Conservation (phyloP, 2,329 filamentous ascomycete species). For the Macrophomina tecta region DNA sequence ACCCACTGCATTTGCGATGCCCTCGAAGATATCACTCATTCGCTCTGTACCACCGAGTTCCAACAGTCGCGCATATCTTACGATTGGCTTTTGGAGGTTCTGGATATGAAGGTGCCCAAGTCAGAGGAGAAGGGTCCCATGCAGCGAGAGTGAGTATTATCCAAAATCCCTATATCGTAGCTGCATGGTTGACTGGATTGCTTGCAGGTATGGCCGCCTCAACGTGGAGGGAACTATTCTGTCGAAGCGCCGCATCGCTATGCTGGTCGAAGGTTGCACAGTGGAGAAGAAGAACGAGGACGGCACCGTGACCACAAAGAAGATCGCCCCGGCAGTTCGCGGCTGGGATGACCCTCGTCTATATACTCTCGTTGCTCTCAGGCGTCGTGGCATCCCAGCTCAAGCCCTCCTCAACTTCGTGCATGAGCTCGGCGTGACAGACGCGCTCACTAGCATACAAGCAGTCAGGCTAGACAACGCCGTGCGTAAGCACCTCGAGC, state of each 20-base stretch:
- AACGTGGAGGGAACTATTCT: constrained; percentile 85
- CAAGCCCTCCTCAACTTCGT: constrained; percentile 89
- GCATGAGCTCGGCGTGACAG: constrained; percentile 89
- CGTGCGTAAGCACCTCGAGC: constrained; percentile 84
- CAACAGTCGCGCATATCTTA: constrained; percentile 84
- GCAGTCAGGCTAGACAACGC: constrained; percentile 83
- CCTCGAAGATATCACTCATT: constrained; percentile 90
- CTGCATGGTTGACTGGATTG: constrained; percentile 29
- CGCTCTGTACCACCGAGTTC: constrained; percentile 92
- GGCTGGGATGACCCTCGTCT: constrained; percentile 92
- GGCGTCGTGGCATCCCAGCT: constrained; percentile 83
- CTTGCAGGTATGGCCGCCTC: constrained; percentile 64
- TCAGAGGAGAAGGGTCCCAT: constrained; percentile 67
- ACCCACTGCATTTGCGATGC: constrained; percentile 90
- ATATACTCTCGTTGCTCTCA: constrained; percentile 84
- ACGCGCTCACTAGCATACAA: constrained; percentile 78
- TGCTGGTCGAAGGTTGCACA: constrained; percentile 72
- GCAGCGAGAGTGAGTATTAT: constrained; percentile 75
- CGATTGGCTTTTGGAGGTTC: constrained; percentile 83
- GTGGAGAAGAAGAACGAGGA: constrained; percentile 52
- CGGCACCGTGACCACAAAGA: constrained; percentile 45
- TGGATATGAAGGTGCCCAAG: constrained; percentile 77
- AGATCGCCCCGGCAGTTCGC: constrained; percentile 66
- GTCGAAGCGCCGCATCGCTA: constrained; percentile 82
- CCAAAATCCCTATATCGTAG: constrained; percentile 39